These are phyloP conservation scores for Pseudogymnoascus pannorum DNA, from an alignment of 2,329 filamentous ascomycete genomes.

Conservation along the genomic window DNA sequence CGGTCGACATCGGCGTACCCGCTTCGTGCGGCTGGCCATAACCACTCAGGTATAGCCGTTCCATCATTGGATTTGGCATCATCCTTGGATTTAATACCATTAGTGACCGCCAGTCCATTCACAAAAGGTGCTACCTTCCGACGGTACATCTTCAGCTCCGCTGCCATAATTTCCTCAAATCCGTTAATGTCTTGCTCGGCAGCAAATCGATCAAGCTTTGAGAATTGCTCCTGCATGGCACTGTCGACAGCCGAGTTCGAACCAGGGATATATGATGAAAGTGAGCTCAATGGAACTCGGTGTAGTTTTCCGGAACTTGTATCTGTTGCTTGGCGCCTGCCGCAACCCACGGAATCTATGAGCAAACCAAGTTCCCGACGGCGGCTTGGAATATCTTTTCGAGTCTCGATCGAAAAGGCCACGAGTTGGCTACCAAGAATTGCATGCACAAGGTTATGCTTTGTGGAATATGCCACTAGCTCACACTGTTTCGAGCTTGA, in stretches of 20 bases:
- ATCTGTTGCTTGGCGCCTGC: conserved; percentile 34
- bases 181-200: conserved; percentile 30
- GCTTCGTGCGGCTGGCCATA: conserved; percentile 22
- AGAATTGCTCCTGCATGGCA: conserved; percentile 16
- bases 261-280: conserved; percentile 22
- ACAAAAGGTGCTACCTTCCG: background rate
- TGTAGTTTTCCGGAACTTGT: conserved; percentile 29
- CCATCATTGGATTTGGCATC: background rate
- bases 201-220: conserved; percentile 31
- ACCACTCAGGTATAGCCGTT: conserved; percentile 39
- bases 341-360: conserved; percentile 67
- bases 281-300: background rate
- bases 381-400: conserved; percentile 47
- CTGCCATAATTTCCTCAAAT: conserved; percentile 35
- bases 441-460: conserved; percentile 58
- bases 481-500: conserved; percentile 29
- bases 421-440: conserved; percentile 57
- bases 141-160: conserved; percentile 28
- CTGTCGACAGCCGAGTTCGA: conserved; percentile 17
- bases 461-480: conserved; percentile 56
- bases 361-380: conserved; percentile 54
- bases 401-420: conserved; percentile 61
- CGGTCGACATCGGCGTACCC: conserved; percentile 46
- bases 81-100: background rate
- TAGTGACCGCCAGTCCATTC: background rate